Base-by-base conservation (phyloP, 2,329 filamentous ascomycete species). In the Colletotrichum truncatum region DNA sequence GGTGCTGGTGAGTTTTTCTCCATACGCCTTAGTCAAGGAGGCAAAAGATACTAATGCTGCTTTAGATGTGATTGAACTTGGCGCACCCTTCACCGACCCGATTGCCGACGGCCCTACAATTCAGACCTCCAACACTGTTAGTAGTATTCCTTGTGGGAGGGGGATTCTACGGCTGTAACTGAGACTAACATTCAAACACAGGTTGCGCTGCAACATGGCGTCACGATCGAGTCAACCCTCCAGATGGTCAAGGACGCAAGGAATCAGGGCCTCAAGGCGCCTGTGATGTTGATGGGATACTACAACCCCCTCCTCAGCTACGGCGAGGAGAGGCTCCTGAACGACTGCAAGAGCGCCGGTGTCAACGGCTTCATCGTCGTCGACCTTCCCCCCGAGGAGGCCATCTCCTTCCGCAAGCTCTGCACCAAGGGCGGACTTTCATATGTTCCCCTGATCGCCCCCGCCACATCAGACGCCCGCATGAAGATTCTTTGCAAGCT, bases 71-170 rank as follows among this genome's bases (percentile, higher is more conserved):
- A 97, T 99, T 74, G 96, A 99, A 80, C 89, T 99, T 71, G 96
- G 95, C 68, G 90, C 97, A 61, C 96, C 96, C 55, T 99, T 99
- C 82, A 98, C 95, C 73, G 96, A 99, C 78, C 96, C 96, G 64
- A 98, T 98, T 79, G 96, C 95, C 71, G 96, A 99, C 80, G 96
- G 96, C 26, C 96, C 96, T 34, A 98, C 94, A 4, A 98, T 99
- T 71, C 96, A 99, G 82, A 96, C 90, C 68, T 89, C 96, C 70
- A 99, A 99, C 81, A 98, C 93, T 39, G 89, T 84, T 90, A 82
- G 73, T 79, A 75, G 43, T 48, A 59, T 9, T 26, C 4, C 45
- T 41, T 32, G 23, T n/a, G n/a, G n/a, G n/a, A n/a, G 21, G 23
- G 38, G 11, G 46, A 30, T 36, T 26, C 14, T 18, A 39, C 45